phyloP scores from a whole-genome alignment of 345 rosid genomes.

The Litchi chinensis region DNA sequence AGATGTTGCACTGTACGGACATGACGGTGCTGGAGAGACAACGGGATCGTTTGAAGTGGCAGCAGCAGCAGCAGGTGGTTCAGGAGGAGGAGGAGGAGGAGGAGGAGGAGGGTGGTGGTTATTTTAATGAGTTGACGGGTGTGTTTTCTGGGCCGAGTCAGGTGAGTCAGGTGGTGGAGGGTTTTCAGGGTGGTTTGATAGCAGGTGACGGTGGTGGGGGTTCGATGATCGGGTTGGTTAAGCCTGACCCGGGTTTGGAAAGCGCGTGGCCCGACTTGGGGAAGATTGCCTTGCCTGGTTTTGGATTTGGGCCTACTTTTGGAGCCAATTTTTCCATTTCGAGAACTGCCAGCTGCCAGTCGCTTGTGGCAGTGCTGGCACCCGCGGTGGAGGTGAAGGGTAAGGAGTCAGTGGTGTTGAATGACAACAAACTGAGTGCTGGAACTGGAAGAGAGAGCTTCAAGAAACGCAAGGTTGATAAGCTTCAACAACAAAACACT shows the following conservation, averaged over 20 bases:
- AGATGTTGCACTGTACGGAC: slow-evolving; percentile 51
- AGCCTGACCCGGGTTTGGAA: slow-evolving; percentile 53
- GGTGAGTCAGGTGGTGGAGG: slow-evolving; percentile 23
- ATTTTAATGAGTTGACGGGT: slow-evolving; percentile 41
- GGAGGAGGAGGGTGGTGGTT: slow-evolving; percentile 15
- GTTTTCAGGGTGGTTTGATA: slow-evolving; percentile 36
- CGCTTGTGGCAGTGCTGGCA: slow-evolving; percentile 29
- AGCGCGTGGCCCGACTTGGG: slow-evolving; percentile 40
- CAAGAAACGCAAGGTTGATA: slow-evolving; percentile 68
- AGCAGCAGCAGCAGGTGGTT: slow-evolving; percentile 38
- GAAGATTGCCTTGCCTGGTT: slow-evolving; percentile 22
- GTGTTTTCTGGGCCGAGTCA: slow-evolving; percentile 27
- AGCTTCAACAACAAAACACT: slow-evolving; percentile 33
- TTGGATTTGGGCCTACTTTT: slow-evolving; percentile 30
- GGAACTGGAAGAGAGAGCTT: slow-evolving; percentile 44
- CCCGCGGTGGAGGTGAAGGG: slow-evolving; percentile 26
- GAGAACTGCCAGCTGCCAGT: slow-evolving; percentile 50
- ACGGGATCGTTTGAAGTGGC: slow-evolving; percentile 45
- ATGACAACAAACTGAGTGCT: slow-evolving; percentile 31
- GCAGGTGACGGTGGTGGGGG: slow-evolving; percentile 28
- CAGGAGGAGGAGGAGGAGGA: slow-evolving; percentile 16
- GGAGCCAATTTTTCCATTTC: slow-evolving; percentile 38
- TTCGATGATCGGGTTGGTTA: slow-evolving; percentile 27
- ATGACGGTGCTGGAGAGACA: slow-evolving; percentile 72
- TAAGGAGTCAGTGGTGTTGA: slow-evolving; percentile 23